These are phyloP conservation scores for Austroboletus eburneus DNA, from an alignment of 768 basidiomycete species.

Conservation along the genomic window DNA sequence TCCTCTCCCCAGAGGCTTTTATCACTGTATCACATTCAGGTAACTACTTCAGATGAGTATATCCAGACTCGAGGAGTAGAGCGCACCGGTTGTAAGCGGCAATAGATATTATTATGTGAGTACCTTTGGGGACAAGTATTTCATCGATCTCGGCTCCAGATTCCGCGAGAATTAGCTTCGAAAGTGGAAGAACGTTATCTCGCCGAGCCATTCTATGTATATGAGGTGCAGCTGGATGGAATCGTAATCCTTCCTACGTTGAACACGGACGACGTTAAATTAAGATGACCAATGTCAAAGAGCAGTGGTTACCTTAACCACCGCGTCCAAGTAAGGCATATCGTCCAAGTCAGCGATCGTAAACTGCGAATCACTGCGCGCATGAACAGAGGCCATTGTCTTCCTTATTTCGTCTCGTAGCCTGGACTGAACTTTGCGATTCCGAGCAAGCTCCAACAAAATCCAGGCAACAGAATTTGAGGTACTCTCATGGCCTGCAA, in stretches of 20 bases:
- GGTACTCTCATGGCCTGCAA: conserved; percentile 58
- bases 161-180: conserved; percentile 43
- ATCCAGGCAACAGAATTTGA: conserved; percentile 54
- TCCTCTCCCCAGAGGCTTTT: conserved; percentile 8
- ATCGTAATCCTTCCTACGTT: conserved; percentile 41
- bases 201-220: conserved; percentile 43
- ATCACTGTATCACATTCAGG: conserved; percentile 4
- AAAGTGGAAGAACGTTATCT: conserved; percentile 60
- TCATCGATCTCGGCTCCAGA: conserved; percentile 41
- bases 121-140: conserved; percentile 47
- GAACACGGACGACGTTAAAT: background rate
- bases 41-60: background rate
- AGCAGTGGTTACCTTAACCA: conserved; percentile 29
- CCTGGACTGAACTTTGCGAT: conserved; percentile 52
- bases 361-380: conserved; percentile 3
- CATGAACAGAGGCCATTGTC: background rate
- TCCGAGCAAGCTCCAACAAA: conserved; percentile 53
- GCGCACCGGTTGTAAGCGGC: conserved; percentile 56
- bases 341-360: conserved; percentile 39
- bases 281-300: conserved; percentile 11
- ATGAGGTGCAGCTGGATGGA: conserved; percentile 45
- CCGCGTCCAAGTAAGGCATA: conserved; percentile 43
- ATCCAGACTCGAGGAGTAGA: no score
- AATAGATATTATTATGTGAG: conserved; percentile 45
- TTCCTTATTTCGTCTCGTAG: conserved; percentile 40